Evolutionary conservation across 805 yeast genomes (phyloP), one percentile per base, ranked within the genome.

Genomic region (Jamesozyma piceae): DNA sequence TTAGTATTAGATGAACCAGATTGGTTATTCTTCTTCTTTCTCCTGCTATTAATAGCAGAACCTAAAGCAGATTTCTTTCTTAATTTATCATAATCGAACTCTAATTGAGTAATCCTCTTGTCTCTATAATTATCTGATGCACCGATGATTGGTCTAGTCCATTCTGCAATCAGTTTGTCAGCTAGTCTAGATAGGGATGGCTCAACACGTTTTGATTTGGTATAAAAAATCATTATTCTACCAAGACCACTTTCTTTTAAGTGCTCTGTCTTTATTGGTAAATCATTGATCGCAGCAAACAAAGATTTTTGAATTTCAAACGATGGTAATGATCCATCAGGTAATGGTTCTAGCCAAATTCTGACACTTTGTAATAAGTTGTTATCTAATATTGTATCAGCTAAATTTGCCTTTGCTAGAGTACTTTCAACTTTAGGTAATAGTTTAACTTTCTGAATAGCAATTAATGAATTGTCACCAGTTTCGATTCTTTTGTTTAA

Each of bases 111-210:
- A 47, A 90, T 80, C 47, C 77, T 71, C 65, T 85, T 80, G 64
- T 90, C 96, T 62, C 92, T 80, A 69, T 89, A 90, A 54, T 89
- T 87, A 64, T 90, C 97, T 3, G 94, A 82, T 47, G 95, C 82
- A 52, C 95, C 95, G 73, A 92, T 85, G 48, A 92, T 87, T 36
- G 98, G 98, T 65, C 98, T 77, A 8, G 97, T 90, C 99, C 99
- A 92, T 62, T 88, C 95, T 21, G 95, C 95, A 51, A 92, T 82
- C 47, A 92, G 69, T 58, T 79, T 79, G 58, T 92, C 97, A 5
- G 95, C 97, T 32, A 81, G 72, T 60, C 94, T 80, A 62, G 90
- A 88, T 58, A 92, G 74, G 35, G 75, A 70, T 28, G 87, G 82
- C 63, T 94, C 97, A 14, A 95, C 95, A 55, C 90, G 77, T 58